phyloP scores from a whole-genome alignment of 352 stramenopile genomes.

The Pythium folliculosum region DNA sequence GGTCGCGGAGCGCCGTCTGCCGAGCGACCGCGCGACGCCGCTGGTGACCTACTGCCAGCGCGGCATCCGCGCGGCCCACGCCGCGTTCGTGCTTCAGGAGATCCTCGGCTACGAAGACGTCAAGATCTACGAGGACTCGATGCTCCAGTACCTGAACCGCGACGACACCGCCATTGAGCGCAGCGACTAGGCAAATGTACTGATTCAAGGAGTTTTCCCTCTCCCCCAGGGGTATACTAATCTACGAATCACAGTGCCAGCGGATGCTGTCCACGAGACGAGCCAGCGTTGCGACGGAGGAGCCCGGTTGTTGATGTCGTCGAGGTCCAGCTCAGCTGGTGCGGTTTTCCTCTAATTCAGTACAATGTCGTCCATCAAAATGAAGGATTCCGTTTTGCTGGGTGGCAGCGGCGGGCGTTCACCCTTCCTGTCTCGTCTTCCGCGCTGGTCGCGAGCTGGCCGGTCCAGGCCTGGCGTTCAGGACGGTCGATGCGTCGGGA shows the following conservation, averaged over 20 bases:
- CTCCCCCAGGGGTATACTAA: background rate
- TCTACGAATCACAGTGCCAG: background rate
- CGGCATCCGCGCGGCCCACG: slow-evolving; percentile 66
- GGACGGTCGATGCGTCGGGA: background rate
- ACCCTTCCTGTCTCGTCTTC: no score
- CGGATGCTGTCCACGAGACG: background rate
- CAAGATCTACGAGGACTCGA: slow-evolving; percentile 77
- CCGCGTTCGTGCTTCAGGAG: slow-evolving; percentile 70
- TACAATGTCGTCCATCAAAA: background rate
- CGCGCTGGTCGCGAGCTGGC: no score
- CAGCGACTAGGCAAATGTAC: slow-evolving; percentile 20
- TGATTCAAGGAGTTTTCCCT: background rate
- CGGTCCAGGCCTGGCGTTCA: no score
- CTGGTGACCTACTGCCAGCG: slow-evolving; percentile 80
- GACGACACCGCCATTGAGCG: slow-evolving; percentile 57
- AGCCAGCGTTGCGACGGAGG: background rate
- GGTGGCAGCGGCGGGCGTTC: no score
- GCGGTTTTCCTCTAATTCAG: no score
- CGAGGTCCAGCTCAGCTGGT: background rate
- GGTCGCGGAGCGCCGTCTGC: slow-evolving; percentile 36
- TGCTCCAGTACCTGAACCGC: slow-evolving; percentile 79
- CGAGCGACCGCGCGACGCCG: slow-evolving; percentile 40
- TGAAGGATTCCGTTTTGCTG: background rate
- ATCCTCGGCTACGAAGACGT: slow-evolving; percentile 52
- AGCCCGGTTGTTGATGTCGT: background rate